A percentile compares a stretch with the other conserved stretches of the same genome.
These are phyloP conservation scores for Fusarium pilosicola DNA, from an alignment of 2,329 filamentous ascomycete species.

Conservation along the genomic window DNA sequence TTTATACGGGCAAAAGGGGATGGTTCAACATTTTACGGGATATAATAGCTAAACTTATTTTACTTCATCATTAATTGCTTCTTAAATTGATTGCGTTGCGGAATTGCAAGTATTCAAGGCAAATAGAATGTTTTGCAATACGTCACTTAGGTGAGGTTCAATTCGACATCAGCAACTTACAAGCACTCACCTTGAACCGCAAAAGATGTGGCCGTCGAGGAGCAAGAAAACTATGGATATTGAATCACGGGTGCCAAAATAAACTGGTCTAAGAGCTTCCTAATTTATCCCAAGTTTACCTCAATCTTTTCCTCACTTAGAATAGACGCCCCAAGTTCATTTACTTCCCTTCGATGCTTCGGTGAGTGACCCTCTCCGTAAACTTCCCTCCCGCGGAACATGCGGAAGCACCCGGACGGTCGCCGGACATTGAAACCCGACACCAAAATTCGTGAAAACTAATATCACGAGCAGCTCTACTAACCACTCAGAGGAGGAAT, in stretches of 20 bases:
- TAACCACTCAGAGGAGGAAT: background rate
- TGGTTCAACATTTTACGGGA: background rate
- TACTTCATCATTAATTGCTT: background rate
- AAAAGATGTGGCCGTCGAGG: background rate
- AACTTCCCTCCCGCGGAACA: background rate
- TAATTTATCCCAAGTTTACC: fast-evolving
- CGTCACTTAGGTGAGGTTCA: constrained; percentile 1
- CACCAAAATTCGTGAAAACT: background rate
- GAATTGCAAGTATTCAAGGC: background rate
- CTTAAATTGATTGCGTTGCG: background rate
- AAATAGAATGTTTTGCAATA: background rate
- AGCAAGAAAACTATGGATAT: background rate
- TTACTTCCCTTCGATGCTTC: background rate
- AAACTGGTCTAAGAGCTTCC: fast-evolving
- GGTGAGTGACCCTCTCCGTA: background rate
- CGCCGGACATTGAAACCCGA: constrained; percentile 33
- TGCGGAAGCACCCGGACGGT: constrained; percentile 10
- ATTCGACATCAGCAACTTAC: background rate
- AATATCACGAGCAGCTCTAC: background rate
- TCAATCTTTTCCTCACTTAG: background rate
- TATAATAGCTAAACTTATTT: background rate
- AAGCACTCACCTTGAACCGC: background rate
- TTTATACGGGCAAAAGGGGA: background rate
- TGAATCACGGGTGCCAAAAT: background rate
- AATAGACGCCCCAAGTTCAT: fast-evolving